These are phyloP conservation scores for Scleromitrula shiraiana DNA, from an alignment of 2,329 filamentous ascomycete genomes.

Conservation along the genomic window DNA sequence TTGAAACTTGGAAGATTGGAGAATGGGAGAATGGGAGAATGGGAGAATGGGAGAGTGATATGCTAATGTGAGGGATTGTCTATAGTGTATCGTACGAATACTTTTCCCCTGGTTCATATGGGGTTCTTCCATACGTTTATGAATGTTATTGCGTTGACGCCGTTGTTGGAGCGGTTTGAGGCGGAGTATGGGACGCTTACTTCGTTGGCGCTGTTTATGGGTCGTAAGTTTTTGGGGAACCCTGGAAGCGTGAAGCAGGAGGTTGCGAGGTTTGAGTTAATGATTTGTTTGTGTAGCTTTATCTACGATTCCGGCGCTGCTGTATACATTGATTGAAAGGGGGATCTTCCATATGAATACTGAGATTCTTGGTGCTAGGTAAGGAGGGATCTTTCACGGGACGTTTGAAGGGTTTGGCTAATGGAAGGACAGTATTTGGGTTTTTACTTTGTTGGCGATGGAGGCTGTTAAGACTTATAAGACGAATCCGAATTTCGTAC, in stretches of 20 bases:
- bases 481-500: slow-evolving; percentile 67
- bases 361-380: slow-evolving; percentile 77
- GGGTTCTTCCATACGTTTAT: slow-evolving; percentile 73
- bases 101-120: slow-evolving; percentile 79
- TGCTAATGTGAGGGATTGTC: too few species aligned
- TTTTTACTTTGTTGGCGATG: slow-evolving; percentile 77
- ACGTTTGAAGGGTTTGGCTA: slow-evolving; percentile 13
- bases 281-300: slow-evolving; percentile 46
- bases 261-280: slow-evolving; percentile 1
- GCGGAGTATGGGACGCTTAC: slow-evolving; percentile 84
- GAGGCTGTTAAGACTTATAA: slow-evolving; percentile 83
- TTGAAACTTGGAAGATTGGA: too few species aligned
- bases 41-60: too few species aligned
- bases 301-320: slow-evolving; percentile 70
- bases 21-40: too few species aligned
- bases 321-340: slow-evolving; percentile 75
- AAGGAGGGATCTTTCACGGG: slow-evolving; percentile 23
- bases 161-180: slow-evolving; percentile 91
- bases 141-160: slow-evolving; percentile 72
- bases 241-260: background rate
- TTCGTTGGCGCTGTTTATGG: slow-evolving; percentile 79
- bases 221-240: slow-evolving; percentile 57
- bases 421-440: slow-evolving; percentile 62
- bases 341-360: slow-evolving; percentile 64
- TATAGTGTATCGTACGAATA: slow-evolving; percentile 84